A percentile compares a stretch with the other conserved stretches of the same genome.
phyloP scores from a whole-genome alignment of 2,329 filamentous ascomycete species.

The Ophiostoma angusticollis region DNA sequence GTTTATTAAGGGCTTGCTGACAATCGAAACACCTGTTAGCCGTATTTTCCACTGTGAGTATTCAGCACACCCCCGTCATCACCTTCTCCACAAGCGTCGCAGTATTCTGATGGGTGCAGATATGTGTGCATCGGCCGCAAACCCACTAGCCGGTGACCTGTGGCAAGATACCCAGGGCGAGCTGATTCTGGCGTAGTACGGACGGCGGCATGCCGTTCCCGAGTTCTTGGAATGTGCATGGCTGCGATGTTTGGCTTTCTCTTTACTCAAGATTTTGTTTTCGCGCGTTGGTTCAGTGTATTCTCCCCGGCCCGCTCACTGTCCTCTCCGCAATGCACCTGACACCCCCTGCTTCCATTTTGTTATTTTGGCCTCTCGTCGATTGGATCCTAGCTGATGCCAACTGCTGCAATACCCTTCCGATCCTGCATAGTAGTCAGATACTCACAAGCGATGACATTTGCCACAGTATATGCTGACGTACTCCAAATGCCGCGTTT shows the following conservation, averaged over 20 bases:
- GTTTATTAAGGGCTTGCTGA: neutral
- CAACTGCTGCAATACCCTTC: too few relatives aligned
- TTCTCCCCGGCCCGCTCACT: too few relatives aligned
- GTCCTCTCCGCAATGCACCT: too few relatives aligned
- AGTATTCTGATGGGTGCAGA: slow-evolving; percentile 20
- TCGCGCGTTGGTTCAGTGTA: neutral
- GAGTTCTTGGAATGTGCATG: slow-evolving; percentile 3
- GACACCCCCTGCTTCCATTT: too few relatives aligned
- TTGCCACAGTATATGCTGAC: too few relatives aligned
- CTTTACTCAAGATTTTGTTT: neutral
- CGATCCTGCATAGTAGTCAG: too few relatives aligned
- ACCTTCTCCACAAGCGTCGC: too few relatives aligned
- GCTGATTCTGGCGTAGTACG: neutral
- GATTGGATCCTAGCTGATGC: too few relatives aligned
- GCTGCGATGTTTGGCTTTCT: neutral
- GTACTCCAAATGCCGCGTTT: too few relatives aligned
- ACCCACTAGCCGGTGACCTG: slow-evolving; percentile 17
- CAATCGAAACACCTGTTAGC: slow-evolving; percentile 22
- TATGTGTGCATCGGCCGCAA: slow-evolving; percentile 53
- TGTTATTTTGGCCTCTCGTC: too few relatives aligned
- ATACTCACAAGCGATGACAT: too few relatives aligned
- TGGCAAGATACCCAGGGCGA: neutral
- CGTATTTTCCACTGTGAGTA: slow-evolving; percentile 47
- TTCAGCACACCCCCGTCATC: neutral
- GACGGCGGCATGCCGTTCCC: neutral